Percentiles rank a stretch among this genome's conserved stretches.
Evolutionary conservation across 805 yeast genomes (phyloP).

Genomic region (Cyberlindnera maritima): DNA sequence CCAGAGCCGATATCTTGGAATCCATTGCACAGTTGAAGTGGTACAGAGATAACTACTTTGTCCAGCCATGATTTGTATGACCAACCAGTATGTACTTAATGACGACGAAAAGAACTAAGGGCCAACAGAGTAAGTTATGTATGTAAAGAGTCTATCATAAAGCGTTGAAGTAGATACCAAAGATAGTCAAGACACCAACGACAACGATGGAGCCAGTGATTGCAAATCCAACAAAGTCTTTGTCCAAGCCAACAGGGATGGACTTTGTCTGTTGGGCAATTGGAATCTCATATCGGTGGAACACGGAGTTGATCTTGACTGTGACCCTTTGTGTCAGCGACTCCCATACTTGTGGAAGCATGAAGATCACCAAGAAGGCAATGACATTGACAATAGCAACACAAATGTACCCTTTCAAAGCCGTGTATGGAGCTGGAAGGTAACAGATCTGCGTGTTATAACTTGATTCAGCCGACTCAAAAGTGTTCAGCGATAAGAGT

Average conservation of each 20-base stretch:
- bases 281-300: constrained; percentile 17
- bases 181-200: constrained; percentile 17
- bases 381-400: constrained; percentile 22
- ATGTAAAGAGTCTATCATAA: constrained; percentile 4
- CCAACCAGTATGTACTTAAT: neutral
- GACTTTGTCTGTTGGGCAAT: constrained; percentile 18
- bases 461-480: constrained; percentile 21
- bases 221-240: constrained; percentile 14
- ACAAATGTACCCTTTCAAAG: constrained; percentile 35
- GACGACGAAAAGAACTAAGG: no score
- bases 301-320: neutral
- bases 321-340: constrained; percentile 6
- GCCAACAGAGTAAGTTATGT: no score
- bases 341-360: constrained; percentile 31
- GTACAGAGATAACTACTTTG: constrained; percentile 67
- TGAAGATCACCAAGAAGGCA: constrained; percentile 25
- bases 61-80: constrained; percentile 11
- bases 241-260: constrained; percentile 1
- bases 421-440: constrained; percentile 52
- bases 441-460: constrained; percentile 50
- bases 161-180: constrained; percentile 22
- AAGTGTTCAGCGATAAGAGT: constrained; percentile 58
- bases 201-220: constrained; percentile 10
- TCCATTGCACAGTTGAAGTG: constrained; percentile 81
- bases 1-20: constrained; percentile 83